A percentile compares a stretch with the other conserved stretches of the same genome.
phyloP scores from a whole-genome alignment of 192 early-diverging fungal species.

The Coemansia sp. region DNA sequence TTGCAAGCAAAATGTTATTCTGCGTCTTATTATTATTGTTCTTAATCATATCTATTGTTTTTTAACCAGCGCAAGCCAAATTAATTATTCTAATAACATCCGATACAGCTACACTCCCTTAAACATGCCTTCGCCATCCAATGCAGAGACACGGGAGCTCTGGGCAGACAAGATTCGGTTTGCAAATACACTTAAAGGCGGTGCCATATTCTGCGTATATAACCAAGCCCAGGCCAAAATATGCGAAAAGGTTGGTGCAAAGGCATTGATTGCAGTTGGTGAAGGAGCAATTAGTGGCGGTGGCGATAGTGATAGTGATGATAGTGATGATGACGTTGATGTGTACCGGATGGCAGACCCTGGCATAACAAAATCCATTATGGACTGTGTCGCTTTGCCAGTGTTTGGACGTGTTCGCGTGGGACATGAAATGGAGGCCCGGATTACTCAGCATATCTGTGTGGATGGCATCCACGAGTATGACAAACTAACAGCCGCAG shows the following conservation, averaged over 20 bases:
- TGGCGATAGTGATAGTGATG: conserved; percentile 72
- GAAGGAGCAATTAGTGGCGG: conserved; percentile 90
- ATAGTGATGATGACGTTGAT: conserved; percentile 85
- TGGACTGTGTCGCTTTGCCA: conserved; percentile 87
- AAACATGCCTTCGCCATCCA: background rate
- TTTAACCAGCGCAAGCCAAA: background rate
- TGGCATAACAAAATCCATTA: conserved; percentile 89
- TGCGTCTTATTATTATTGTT: too few species aligned
- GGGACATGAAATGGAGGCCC: conserved; percentile 95
- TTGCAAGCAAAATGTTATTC: too few species aligned
- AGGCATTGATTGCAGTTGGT: conserved; percentile 94
- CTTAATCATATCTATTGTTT: too few species aligned
- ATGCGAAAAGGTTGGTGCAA: conserved; percentile 90
- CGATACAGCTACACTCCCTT: too few species aligned
- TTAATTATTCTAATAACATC: background rate
- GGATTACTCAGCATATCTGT: conserved; percentile 24
- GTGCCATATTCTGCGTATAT: conserved; percentile 96
- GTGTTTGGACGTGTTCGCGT: conserved; percentile 97
- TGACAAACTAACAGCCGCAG: conserved; percentile 64
- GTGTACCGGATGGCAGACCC: conserved; percentile 97
- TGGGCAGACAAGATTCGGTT: conserved; percentile 9
- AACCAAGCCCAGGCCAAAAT: conserved; percentile 91
- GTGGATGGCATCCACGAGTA: conserved; percentile 32
- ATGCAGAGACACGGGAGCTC: background rate
- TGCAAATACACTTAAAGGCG: conserved; percentile 77